Evolutionary conservation across 2,329 filamentous ascomycete species (phyloP), one percentile per base, ranked within the genome.

Genomic region (Dactylellina leptospora): DNA sequence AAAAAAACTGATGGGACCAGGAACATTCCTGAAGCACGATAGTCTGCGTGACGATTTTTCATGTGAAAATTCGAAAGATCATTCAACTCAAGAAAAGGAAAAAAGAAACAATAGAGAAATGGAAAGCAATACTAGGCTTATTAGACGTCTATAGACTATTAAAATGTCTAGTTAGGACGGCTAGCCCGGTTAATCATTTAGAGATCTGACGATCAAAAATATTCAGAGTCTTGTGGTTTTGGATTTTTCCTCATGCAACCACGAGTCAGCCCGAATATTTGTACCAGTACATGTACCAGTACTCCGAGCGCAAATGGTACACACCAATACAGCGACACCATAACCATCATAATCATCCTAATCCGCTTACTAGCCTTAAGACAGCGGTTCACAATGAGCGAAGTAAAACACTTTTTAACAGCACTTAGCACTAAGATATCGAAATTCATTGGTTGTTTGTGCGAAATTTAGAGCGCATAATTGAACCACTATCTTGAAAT

Each of bases 181-280:
- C 27, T 48, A 48, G 20, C 20, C 44, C 13, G 44, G 38, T n/a
- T 48, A 11, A 13, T 25, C n/a, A 4, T 48, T 27, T 27, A 48
- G 25, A 36, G 48, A 53, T 53, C 48, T 53, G 16, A 30, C 28
- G 48, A 53, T 53, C 48, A 18, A 53, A 22, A 23, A 22, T 20
- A 23, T 4, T 6, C 20, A 45, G 20, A 45, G 20, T 22, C 16
- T 22, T 16, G 3, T 20, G 16, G 42, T n/a, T 23, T 4, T 22
- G 20, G 3, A 33, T 30, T 13, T 28, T 25, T 48, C 22, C 11
- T 48, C 11, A 16, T 48, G 9, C 18, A 16, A 11, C 11, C 23
- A n/a, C 45, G 1, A n/a, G 6, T n/a, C 45, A 27, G 20, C 13
- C n/a, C n/a, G n/a, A n/a, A n/a, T n/a, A n/a, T n/a, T n/a, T n/a